Percentiles rank a stretch among this genome's conserved stretches.
Conservation (phyloP, 1,284 basidiomycete genomes). For the Sparassis latifolia region DNA sequence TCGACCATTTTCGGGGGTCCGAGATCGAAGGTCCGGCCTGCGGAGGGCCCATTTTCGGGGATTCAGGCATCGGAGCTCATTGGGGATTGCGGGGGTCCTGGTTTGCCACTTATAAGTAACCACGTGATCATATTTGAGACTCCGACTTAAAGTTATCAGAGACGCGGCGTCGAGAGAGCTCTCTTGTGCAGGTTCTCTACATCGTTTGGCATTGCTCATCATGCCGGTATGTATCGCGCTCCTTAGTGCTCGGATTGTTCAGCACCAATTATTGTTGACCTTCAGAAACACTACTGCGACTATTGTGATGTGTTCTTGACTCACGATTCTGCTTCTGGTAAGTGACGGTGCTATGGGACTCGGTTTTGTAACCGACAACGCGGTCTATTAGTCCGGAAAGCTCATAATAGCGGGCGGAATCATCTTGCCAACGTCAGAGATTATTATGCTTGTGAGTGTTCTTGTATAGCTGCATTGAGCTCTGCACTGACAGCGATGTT, state of each 20-base stretch:
- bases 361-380: too few relatives aligned
- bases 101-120: too few relatives aligned
- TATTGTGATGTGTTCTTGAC: conserved; percentile 91
- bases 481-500: conserved; percentile 8
- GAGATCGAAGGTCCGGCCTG: too few relatives aligned
- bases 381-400: conserved; percentile 76
- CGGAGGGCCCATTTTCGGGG: too few relatives aligned
- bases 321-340: conserved; percentile 84
- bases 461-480: background rate
- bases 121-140: too few relatives aligned
- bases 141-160: too few relatives aligned
- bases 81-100: too few relatives aligned
- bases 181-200: too few relatives aligned
- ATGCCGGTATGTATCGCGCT: background rate
- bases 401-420: conserved; percentile 95
- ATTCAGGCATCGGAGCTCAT: too few relatives aligned
- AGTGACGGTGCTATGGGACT: conserved; percentile 10
- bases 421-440: conserved; percentile 95
- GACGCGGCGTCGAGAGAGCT: background rate
- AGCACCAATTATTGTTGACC: background rate
- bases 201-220: background rate
- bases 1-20: too few relatives aligned
- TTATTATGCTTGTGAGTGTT: conserved; percentile 86
- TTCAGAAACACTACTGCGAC: conserved; percentile 84
- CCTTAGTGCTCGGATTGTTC: background rate